phyloP scores from a whole-genome alignment of 352 stramenopile genomes.

The Hyaloperonospora brassicae region DNA sequence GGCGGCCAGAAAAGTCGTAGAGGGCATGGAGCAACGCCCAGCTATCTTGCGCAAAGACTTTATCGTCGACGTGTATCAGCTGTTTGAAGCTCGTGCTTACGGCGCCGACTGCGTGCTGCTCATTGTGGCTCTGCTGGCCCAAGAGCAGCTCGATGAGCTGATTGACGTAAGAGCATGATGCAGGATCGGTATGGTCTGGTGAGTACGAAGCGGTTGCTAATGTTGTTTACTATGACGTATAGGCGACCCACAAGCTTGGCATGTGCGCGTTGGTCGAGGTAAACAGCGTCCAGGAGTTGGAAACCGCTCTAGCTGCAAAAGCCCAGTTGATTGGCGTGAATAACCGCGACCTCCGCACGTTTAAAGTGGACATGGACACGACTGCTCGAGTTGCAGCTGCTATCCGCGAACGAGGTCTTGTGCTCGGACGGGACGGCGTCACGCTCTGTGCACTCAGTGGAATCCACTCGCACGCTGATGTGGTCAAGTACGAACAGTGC shows the following conservation, averaged over 20 bases:
- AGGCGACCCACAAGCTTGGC: slow-evolving; percentile 83
- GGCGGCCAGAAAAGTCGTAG: slow-evolving; percentile 39
- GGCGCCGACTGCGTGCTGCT: slow-evolving; percentile 96
- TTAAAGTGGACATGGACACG: slow-evolving; percentile 95
- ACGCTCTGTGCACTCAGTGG: slow-evolving; percentile 92
- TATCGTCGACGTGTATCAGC: slow-evolving; percentile 91
- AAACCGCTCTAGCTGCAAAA: slow-evolving; percentile 88
- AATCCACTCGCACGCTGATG: slow-evolving; percentile 91
- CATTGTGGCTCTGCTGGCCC: slow-evolving; percentile 91
- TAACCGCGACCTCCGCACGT: slow-evolving; percentile 97
- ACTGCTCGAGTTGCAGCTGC: slow-evolving; percentile 87
- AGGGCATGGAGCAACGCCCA: slow-evolving; percentile 38
- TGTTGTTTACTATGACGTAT: slow-evolving; percentile 3
- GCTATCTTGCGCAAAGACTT: slow-evolving; percentile 92
- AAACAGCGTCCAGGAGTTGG: slow-evolving; percentile 91
- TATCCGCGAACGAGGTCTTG: slow-evolving; percentile 61
- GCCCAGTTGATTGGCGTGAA: slow-evolving; percentile 96
- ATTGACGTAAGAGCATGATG: slow-evolving; percentile 36
- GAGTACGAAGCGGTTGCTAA: background rate
- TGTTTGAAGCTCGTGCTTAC: slow-evolving; percentile 89
- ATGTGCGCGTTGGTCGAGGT: slow-evolving; percentile 99
- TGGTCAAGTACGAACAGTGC: slow-evolving; percentile 87
- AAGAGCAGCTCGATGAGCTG: slow-evolving; percentile 45
- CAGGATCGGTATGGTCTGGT: background rate
- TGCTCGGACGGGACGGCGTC: slow-evolving; percentile 68